A percentile compares a stretch with the other conserved stretches of the same genome.
Conservation (phyloP, 2,329 filamentous ascomycete genomes). For the Colletotrichum navitas region DNA sequence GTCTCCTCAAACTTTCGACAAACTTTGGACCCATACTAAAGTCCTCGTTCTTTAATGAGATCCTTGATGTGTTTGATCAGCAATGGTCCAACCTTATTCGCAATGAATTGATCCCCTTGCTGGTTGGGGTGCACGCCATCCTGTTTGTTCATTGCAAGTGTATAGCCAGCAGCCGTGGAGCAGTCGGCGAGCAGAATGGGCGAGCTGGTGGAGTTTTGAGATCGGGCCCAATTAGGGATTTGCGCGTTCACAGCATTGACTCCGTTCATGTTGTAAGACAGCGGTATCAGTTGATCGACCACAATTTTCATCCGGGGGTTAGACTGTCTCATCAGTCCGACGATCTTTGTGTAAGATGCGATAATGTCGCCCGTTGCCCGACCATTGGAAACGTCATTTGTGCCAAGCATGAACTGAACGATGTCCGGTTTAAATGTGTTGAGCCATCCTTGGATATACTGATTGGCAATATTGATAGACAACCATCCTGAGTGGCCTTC, state of each 20-base stretch:
- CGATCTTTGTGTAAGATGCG: slow-evolving; percentile 56
- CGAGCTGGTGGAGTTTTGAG: slow-evolving; percentile 52
- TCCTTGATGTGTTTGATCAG: slow-evolving; percentile 51
- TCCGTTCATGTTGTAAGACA: slow-evolving; percentile 48
- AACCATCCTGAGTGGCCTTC: slow-evolving; percentile 60
- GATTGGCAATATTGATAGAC: slow-evolving; percentile 58
- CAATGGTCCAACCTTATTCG: slow-evolving; percentile 49
- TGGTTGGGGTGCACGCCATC: slow-evolving; percentile 58
- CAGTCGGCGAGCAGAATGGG: slow-evolving; percentile 57
- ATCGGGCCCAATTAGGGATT: slow-evolving; percentile 54
- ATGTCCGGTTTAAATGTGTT: slow-evolving; percentile 54
- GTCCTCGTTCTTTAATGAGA: not conserved
- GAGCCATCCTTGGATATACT: slow-evolving; percentile 56
- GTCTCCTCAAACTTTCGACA: too few relatives aligned
- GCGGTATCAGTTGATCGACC: slow-evolving; percentile 57
- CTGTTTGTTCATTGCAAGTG: slow-evolving; percentile 47
- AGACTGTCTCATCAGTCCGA: slow-evolving; percentile 51
- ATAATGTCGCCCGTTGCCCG: slow-evolving; percentile 51
- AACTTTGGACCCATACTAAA: not conserved
- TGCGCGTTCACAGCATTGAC: slow-evolving; percentile 52
- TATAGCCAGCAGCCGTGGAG: slow-evolving; percentile 51
- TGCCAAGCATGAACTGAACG: slow-evolving; percentile 61
- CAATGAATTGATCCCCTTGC: slow-evolving; percentile 52
- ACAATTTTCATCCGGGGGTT: slow-evolving; percentile 57
- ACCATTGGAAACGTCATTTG: slow-evolving; percentile 56